Base-by-base conservation (phyloP, 2,329 filamentous ascomycete species). In the Neocucurbitaria cava region DNA sequence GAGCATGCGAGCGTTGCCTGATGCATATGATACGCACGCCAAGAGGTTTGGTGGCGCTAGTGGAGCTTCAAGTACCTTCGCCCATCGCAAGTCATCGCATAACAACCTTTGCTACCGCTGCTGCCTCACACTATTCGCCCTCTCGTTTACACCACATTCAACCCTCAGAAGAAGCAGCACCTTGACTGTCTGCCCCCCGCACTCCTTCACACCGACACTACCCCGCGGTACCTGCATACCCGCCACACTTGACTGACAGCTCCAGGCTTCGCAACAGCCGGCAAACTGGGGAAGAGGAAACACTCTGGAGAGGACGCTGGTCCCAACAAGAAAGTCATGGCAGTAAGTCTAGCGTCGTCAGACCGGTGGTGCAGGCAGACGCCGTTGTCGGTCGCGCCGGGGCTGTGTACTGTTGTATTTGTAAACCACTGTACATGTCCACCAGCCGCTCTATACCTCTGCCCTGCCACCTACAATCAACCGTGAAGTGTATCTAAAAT, bases 211-310 rank as follows among this genome's bases (percentile, higher is more conserved):
- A 45, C 11, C 28, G 26, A 42, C 45, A 47, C 53, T 58, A 62
- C 56, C 62, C 63, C 55, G 49, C 63, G 46, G 47, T 60, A 18
- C 23, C 49, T 46, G 44, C 45, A 47, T 54, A 53, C 53, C 60
- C 52, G 60, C 63, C 44, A 58, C 42, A 54, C 59, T 58, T 52
- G 48, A 68, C 58, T 52, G 48, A 68, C 58, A 59, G 66, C 68
- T 64, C 54, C 54, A 65, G 54, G 52, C 61, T 64, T 41, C 54
- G 41, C 56, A 53, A 58, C 56, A 64, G 68, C 62, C 71, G 73
- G 66, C 76, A 78, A 76, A 68, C 75, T 78, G 76, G 74, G 73
- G 73, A 77, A 78, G 69, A 73, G 76, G 70, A 76, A 70, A 67
- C 62, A 63, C 57, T 70, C 65, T 52, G 65, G 62, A 62, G 70